A percentile compares a stretch with the other conserved stretches of the same genome.
These are phyloP conservation scores for Juncus effusus DNA, from an alignment of 176 grass and related monocot genomes.

Conservation along the genomic window DNA sequence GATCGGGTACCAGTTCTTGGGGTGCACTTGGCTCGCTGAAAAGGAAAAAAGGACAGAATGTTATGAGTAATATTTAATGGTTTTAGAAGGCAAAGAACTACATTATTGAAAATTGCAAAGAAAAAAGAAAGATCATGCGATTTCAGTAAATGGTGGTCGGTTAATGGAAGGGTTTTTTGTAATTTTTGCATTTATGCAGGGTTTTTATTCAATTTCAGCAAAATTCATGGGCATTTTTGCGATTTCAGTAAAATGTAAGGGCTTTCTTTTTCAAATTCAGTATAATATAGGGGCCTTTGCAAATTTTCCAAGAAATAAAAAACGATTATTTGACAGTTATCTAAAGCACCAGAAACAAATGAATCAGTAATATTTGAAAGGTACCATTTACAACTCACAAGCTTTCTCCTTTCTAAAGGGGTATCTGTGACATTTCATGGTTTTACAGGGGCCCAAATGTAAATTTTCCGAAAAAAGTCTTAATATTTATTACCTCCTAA, in stretches of 20 bases:
- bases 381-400: too few species aligned
- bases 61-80: not conserved
- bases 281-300: too few species aligned
- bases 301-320: not conserved
- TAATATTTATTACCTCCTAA: conserved; percentile 52
- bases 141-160: too few species aligned
- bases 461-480: conserved; percentile 15
- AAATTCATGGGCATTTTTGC: not conserved
- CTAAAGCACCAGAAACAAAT: too few species aligned
- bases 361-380: not conserved
- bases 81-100: too few species aligned
- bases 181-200: too few species aligned
- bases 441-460: not conserved
- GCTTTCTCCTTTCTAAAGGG: not conserved
- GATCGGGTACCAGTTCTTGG: conserved; percentile 99
- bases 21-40: conserved; percentile 93
- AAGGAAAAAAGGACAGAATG: conserved; percentile 25
- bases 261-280: too few species aligned
- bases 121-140: conserved; percentile 15
- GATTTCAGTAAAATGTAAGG: not conserved
- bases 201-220: not conserved
- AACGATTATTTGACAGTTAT: too few species aligned
- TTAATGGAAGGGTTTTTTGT: too few species aligned
- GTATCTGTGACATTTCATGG: not conserved
- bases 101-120: too few species aligned